phyloP scores from a whole-genome alignment of 768 basidiomycete species.

The Leccinum truebloodii region DNA sequence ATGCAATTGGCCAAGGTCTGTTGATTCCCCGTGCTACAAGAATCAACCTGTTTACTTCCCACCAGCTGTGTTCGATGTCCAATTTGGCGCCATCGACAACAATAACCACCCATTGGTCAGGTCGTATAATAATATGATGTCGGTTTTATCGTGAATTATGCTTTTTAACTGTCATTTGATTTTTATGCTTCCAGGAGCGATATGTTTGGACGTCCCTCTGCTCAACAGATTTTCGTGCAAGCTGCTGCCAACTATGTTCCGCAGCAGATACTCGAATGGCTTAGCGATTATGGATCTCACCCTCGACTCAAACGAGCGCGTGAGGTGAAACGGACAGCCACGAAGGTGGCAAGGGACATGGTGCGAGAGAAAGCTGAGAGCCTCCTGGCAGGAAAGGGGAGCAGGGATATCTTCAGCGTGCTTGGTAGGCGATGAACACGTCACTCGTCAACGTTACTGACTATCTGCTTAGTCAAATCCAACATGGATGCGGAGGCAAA shows the following conservation, averaged over 20 bases:
- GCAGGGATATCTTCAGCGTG: slow-evolving; percentile 30
- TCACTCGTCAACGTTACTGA: background rate
- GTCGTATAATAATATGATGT: slow-evolving; percentile 16
- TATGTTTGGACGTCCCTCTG: slow-evolving; percentile 19
- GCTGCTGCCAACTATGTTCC: slow-evolving; percentile 17
- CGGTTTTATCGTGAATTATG: background rate
- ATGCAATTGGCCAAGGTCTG: slow-evolving; percentile 49
- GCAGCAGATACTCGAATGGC: slow-evolving; percentile 29
- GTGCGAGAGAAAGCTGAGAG: slow-evolving; percentile 17
- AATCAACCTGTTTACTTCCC: background rate
- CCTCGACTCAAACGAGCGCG: slow-evolving; percentile 23
- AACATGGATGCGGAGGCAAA: slow-evolving; percentile 31
- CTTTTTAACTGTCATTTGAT: slow-evolving; percentile 7
- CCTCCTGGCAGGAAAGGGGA: slow-evolving; percentile 17
- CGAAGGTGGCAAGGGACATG: slow-evolving; percentile 15
- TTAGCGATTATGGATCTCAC: slow-evolving; percentile 30
- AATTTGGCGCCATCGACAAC: slow-evolving; percentile 34
- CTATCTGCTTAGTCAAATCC: slow-evolving; percentile 20
- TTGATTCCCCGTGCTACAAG: background rate
- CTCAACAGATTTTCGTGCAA: slow-evolving; percentile 17
- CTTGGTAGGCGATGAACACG: slow-evolving; percentile 35
- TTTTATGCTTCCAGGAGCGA: slow-evolving; percentile 15
- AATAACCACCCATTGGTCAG: slow-evolving; percentile 12
- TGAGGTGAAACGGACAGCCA: slow-evolving; percentile 3
- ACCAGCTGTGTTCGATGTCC: slow-evolving; percentile 43